A percentile compares a stretch with the other conserved stretches of the same genome.
These are phyloP conservation scores for Penicillium sp. DNA, from an alignment of 2,329 filamentous ascomycete genomes.

Conservation along the genomic window DNA sequence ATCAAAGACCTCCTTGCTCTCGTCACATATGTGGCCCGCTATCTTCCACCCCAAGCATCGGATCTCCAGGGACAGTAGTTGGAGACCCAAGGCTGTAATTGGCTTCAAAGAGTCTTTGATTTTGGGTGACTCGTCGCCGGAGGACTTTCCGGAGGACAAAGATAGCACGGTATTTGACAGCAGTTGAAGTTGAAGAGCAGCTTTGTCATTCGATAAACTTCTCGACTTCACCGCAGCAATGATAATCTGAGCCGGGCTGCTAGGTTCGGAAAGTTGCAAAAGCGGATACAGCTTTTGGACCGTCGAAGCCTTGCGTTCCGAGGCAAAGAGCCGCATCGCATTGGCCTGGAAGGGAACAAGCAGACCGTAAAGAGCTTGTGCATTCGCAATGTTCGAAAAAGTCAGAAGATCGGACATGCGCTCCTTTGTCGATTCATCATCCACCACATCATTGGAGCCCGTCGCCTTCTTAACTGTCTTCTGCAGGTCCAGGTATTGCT, in stretches of 20 bases:
- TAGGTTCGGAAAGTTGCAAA: constrained; percentile 35
- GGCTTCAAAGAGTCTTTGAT: constrained; percentile 29
- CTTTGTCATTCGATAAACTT: constrained; percentile 39
- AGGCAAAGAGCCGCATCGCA: constrained; percentile 37
- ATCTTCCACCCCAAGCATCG: constrained; percentile 44
- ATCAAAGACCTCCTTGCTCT: constrained; percentile 44
- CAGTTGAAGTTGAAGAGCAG: constrained; percentile 45
- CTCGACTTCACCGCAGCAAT: constrained; percentile 37
- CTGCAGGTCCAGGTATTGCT: constrained; percentile 29
- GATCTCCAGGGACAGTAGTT: constrained; percentile 44
- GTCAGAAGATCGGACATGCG: constrained; percentile 39
- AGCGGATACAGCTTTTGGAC: constrained; percentile 32
- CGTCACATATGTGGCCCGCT: constrained; percentile 42
- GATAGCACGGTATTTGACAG: constrained; percentile 43
- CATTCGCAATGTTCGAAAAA: constrained; percentile 31
- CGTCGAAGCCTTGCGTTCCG: constrained; percentile 33
- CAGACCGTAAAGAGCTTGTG: constrained; percentile 30
- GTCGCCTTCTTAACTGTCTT: constrained; percentile 17
- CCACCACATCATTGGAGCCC: constrained; percentile 14
- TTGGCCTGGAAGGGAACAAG: constrained; percentile 43
- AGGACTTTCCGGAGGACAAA: constrained; percentile 26
- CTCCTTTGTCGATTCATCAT: constrained; percentile 36
- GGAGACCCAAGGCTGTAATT: constrained; percentile 35
- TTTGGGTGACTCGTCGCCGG: constrained; percentile 12
- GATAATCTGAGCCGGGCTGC: constrained; percentile 43